Evolutionary conservation across 148 eudicot genomes (phyloP).

Genomic region (Diospyros kaki): DNA sequence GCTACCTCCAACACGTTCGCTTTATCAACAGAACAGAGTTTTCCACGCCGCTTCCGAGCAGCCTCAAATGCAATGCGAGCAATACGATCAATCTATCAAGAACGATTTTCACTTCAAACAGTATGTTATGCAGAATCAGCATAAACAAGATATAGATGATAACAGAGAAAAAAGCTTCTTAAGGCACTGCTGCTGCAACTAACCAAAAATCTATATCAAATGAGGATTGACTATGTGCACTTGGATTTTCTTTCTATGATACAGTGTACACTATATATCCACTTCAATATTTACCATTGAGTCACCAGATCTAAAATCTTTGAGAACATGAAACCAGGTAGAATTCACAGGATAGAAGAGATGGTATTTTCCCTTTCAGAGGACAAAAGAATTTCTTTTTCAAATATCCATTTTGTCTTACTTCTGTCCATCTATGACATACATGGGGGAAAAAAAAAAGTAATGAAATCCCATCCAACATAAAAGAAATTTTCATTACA

Average conservation of each 20-base stretch:
- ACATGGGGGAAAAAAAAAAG: too few species aligned
- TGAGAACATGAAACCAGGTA: background rate
- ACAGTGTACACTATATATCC: too few species aligned
- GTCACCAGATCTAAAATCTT: too few species aligned
- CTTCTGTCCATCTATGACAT: background rate
- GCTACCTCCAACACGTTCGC: slow-evolving; percentile 96
- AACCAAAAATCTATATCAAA: background rate
- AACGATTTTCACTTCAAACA: background rate
- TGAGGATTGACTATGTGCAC: background rate
- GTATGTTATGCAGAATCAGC: background rate
- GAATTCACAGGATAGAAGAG: background rate
- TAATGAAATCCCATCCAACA: too few species aligned
- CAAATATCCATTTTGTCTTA: background rate
- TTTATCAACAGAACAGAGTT: slow-evolving; percentile 98
- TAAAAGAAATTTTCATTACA: background rate
- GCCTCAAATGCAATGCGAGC: slow-evolving; percentile 96
- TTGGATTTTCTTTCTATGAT: background rate
- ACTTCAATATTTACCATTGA: background rate
- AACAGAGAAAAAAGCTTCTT: background rate
- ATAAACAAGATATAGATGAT: background rate
- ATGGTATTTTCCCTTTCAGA: background rate
- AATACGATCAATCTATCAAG: slow-evolving; percentile 81
- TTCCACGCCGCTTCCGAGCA: slow-evolving; percentile 82
- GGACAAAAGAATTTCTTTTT: background rate
- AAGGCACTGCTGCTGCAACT: too few species aligned